These are phyloP conservation scores for Pichia manshurica DNA, from an alignment of 805 yeast genomes.

Conservation along the genomic window DNA sequence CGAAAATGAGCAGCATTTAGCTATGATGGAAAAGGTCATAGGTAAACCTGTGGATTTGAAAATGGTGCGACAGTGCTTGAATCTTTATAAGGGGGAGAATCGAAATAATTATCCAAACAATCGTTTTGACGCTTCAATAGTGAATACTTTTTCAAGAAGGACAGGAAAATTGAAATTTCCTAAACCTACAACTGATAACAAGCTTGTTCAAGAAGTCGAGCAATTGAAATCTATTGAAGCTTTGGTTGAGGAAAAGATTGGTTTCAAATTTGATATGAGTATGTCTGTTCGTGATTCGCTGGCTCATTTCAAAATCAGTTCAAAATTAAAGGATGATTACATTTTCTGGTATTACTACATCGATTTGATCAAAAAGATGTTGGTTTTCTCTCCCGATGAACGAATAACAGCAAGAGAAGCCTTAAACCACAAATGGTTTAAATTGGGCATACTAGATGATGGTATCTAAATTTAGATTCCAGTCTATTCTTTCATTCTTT, in stretches of 20 bases:
- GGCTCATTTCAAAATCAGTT: slow-evolving; percentile 19
- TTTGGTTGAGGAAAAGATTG: slow-evolving; percentile 28
- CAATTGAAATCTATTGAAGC: slow-evolving; percentile 25
- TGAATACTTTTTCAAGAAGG: slow-evolving; percentile 27
- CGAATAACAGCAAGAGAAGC: slow-evolving; percentile 52
- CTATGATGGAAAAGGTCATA: slow-evolving; percentile 83
- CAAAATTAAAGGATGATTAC: slow-evolving; percentile 55
- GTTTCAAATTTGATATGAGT: slow-evolving; percentile 23
- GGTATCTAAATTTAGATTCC: slow-evolving; percentile 29
- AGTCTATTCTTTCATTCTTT: slow-evolving; percentile 25
- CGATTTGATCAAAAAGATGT: slow-evolving; percentile 44
- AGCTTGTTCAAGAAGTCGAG: slow-evolving; percentile 34
- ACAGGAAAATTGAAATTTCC: slow-evolving; percentile 34
- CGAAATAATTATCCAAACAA: slow-evolving; percentile 6
- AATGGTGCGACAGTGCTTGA: slow-evolving; percentile 30
- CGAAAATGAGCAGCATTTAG: slow-evolving; percentile 89
- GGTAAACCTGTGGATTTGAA: slow-evolving; percentile 44
- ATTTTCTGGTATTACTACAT: slow-evolving; percentile 77
- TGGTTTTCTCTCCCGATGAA: slow-evolving; percentile 45
- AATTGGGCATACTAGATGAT: slow-evolving; percentile 52
- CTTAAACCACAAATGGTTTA: slow-evolving; percentile 69
- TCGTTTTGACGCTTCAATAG: slow-evolving; percentile 21
- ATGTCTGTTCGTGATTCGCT: slow-evolving; percentile 24
- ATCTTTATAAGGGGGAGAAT: slow-evolving; percentile 17
- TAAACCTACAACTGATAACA: slow-evolving; percentile 29